Conservation (phyloP, 495 filamentous ascomycete genomes). For the Neurospora pannonica region DNA sequence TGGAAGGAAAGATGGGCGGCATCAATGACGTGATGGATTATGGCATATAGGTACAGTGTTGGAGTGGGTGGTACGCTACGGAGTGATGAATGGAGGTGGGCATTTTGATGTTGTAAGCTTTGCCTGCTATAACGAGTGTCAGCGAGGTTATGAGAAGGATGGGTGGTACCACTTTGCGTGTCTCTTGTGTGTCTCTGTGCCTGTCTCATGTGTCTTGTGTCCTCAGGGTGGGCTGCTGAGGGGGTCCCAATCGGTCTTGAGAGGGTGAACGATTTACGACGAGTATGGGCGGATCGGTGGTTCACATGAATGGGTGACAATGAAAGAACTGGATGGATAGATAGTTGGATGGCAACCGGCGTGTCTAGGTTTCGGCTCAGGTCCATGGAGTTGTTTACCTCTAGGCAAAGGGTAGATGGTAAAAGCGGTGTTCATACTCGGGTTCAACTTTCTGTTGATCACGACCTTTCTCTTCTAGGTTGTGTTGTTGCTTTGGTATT, state of each 20-base stretch:
- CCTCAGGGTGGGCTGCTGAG: background rate
- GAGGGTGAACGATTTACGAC: background rate
- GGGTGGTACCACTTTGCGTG: background rate
- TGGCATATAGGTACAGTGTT: constrained; percentile 27
- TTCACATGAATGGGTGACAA: background rate
- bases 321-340: background rate
- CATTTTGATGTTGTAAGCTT: background rate
- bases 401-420: background rate
- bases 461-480: background rate
- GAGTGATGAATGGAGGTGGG: background rate
- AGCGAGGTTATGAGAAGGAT: background rate
- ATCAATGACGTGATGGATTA: constrained; percentile 17
- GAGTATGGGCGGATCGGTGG: background rate
- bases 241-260: background rate
- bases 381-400: background rate
- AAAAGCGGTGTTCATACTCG: background rate
- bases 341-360: background rate
- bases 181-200: background rate
- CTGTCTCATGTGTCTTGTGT: background rate
- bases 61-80: background rate
- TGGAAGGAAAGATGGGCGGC: constrained; percentile 8
- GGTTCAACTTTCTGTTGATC: background rate
- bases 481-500: background rate
- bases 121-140: background rate
- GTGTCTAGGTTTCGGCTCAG: background rate